Conservation (phyloP, 805 yeast genomes). For the Saccharomycopsis fibuligera region DNA sequence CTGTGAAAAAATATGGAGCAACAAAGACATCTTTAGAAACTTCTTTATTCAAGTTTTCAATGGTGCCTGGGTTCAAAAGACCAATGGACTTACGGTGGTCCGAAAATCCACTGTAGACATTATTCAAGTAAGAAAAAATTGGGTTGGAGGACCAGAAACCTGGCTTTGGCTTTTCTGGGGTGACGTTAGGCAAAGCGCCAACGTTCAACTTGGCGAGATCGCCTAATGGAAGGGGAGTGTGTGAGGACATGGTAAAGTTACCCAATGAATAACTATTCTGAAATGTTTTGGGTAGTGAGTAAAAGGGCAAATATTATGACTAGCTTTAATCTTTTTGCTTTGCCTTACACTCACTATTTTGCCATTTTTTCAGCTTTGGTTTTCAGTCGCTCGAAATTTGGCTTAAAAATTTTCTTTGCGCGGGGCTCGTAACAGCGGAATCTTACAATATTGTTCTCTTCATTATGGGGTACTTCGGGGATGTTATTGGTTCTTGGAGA, state of each 20-base stretch:
- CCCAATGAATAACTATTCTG: too few species aligned
- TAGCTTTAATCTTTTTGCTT: too few species aligned
- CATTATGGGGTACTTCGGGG: too few species aligned
- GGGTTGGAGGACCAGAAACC: slow-evolving; percentile 78
- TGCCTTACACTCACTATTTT: too few species aligned
- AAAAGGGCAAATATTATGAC: too few species aligned
- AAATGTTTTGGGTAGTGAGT: too few species aligned
- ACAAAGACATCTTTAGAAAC: slow-evolving; percentile 90
- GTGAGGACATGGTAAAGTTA: slow-evolving; percentile 1
- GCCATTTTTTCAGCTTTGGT: too few species aligned
- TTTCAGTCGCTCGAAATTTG: too few species aligned
- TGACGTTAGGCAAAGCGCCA: slow-evolving; percentile 53
- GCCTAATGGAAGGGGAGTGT: slow-evolving; percentile 44
- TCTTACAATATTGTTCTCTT: too few species aligned
- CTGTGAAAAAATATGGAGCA: slow-evolving; percentile 85
- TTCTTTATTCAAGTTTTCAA: slow-evolving; percentile 90
- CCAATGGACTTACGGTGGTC: slow-evolving; percentile 79
- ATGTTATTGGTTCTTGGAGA: too few species aligned
- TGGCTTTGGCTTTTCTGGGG: slow-evolving; percentile 45
- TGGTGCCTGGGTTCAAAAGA: slow-evolving; percentile 87
- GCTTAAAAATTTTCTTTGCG: too few species aligned
- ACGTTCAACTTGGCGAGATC: slow-evolving; percentile 52
- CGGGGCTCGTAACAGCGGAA: too few species aligned
- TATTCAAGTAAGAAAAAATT: slow-evolving; percentile 69
- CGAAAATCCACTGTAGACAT: slow-evolving; percentile 62